A percentile compares a stretch with the other conserved stretches of the same genome.
phyloP scores from a whole-genome alignment of 768 basidiomycete genomes.

The Tricholoma furcatifolium region DNA sequence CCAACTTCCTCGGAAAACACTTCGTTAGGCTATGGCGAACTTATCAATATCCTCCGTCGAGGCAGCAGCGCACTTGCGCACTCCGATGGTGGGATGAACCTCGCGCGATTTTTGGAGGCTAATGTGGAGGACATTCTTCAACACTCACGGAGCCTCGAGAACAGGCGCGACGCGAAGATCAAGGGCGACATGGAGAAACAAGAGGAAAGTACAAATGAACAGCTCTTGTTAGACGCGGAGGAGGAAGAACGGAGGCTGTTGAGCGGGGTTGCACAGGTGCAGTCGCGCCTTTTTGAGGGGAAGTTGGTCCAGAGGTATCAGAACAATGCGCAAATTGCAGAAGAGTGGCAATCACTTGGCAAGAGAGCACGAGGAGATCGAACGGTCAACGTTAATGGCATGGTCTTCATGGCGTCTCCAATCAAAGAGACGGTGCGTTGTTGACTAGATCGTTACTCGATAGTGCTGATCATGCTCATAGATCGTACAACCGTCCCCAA shows the following conservation, averaged over 20 bases:
- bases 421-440: constrained; percentile 14
- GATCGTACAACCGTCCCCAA: constrained; percentile 14
- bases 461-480: constrained; percentile 5
- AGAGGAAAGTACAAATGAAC: constrained; percentile 13
- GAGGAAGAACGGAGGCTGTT: constrained; percentile 53
- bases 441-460: background rate
- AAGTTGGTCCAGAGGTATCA: constrained; percentile 33
- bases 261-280: constrained; percentile 57
- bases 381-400: constrained; percentile 31
- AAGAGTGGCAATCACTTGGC: constrained; percentile 45
- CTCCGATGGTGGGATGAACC: constrained; percentile 34
- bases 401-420: constrained; percentile 26
- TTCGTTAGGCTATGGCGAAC: constrained; percentile 40
- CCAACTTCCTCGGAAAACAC: constrained; percentile 20
- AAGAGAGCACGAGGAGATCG: constrained; percentile 42
- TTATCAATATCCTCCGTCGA: constrained; percentile 55
- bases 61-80: constrained; percentile 54
- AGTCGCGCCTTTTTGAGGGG: constrained; percentile 59
- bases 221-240: constrained; percentile 41
- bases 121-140: constrained; percentile 43
- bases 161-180: constrained; percentile 41
- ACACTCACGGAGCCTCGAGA: constrained; percentile 42
- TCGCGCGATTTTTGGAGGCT: constrained; percentile 44
- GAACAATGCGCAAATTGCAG: constrained; percentile 40
- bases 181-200: constrained; percentile 36